Conservation (phyloP, 495 filamentous ascomycete genomes). For the Talaromyces borbonicus region DNA sequence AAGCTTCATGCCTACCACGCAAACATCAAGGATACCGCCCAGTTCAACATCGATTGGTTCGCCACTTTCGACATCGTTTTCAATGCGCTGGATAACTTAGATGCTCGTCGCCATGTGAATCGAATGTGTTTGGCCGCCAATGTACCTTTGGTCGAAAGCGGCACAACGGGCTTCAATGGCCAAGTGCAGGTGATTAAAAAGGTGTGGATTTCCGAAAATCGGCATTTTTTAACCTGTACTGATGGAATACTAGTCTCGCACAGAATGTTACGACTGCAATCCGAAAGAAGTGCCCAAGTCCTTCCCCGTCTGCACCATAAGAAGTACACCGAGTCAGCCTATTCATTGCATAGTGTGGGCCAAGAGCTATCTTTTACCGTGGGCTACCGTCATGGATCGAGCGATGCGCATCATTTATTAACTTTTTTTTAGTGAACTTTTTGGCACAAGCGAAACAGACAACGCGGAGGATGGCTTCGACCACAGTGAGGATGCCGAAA, state of each 20-base stretch:
- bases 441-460: constrained; percentile 83
- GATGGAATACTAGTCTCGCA: constrained; percentile 47
- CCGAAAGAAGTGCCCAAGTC: constrained; percentile 80
- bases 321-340: constrained; percentile 86
- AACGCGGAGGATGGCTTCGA: constrained; percentile 55
- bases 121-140: constrained; percentile 91
- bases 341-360: constrained; percentile 99
- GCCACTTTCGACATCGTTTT: constrained; percentile 75
- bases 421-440: constrained; percentile 55
- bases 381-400: constrained; percentile 11
- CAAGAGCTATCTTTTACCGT: constrained; percentile 90
- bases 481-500: constrained; percentile 67
- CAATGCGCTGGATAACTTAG: constrained; percentile 95
- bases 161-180: constrained; percentile 95
- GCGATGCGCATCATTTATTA: constrained; percentile 6
- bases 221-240: background rate
- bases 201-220: constrained; percentile 23
- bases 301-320: constrained; percentile 93
- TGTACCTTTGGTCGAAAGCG: constrained; percentile 90
- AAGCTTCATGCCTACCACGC: constrained; percentile 87
- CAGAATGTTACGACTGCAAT: constrained; percentile 94
- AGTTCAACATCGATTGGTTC: constrained; percentile 90
- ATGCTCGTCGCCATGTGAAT: constrained; percentile 91
- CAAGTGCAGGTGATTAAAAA: constrained; percentile 95
- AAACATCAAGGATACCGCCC: constrained; percentile 89